phyloP scores from a whole-genome alignment of 306 rosid species.

The Cicer judaicum region DNA sequence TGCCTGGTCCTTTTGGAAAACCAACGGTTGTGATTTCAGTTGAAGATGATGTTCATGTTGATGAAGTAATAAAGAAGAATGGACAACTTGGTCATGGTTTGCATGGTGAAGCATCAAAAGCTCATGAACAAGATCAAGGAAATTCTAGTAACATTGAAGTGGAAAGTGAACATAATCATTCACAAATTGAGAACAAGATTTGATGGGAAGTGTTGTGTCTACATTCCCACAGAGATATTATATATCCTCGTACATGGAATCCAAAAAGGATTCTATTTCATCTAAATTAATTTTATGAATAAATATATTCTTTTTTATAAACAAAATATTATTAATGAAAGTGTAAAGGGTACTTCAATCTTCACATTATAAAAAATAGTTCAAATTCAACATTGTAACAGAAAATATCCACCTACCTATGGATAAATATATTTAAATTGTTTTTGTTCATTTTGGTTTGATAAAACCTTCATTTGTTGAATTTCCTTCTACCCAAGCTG shows the following conservation, averaged over 20 bases:
- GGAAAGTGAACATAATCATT: constrained; percentile 34
- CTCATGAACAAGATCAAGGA: constrained; percentile 6
- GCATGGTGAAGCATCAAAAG: constrained; percentile 47
- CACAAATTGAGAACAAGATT: constrained; percentile 47
- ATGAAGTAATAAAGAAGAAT: constrained; percentile 51
- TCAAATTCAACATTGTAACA: no score
- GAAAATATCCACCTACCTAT: background rate
- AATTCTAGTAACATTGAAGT: constrained; percentile 41
- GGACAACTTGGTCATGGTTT: constrained; percentile 51
- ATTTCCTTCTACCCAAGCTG: background rate
- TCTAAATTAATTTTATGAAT: constrained; percentile 25
- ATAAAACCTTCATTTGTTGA: constrained; percentile 1
- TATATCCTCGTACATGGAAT: constrained; percentile 21
- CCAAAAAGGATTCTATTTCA: constrained; percentile 21
- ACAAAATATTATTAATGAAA: no score
- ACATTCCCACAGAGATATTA: constrained; percentile 10
- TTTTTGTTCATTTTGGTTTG: background rate
- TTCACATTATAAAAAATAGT: no score
- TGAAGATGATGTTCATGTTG: constrained; percentile 75
- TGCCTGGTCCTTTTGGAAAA: constrained; percentile 66
- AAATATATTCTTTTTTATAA: background rate
- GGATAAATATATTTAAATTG: background rate
- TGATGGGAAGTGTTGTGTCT: constrained; percentile 31
- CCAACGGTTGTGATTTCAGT: constrained; percentile 51
- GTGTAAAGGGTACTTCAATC: no score